Base-by-base conservation (phyloP, 768 basidiomycete genomes). In the Lepiota venenata region DNA sequence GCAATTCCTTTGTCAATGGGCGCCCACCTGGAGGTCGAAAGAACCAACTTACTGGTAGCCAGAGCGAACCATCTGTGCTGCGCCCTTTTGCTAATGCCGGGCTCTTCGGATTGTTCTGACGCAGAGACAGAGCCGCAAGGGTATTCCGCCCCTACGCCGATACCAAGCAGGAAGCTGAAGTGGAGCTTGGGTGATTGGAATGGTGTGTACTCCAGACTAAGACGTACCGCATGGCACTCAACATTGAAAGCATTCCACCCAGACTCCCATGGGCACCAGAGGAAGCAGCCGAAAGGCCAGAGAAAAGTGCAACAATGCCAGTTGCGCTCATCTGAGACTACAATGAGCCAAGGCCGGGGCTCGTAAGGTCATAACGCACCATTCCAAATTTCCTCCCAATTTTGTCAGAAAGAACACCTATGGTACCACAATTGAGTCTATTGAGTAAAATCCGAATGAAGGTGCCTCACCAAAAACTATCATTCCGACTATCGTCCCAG, bases 91-190 rank as follows among this genome's bases (percentile, higher is more conserved):
- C 69, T 76, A 61, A 96, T 87, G 8, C 81, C 82, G 8, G 81
- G 75, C 66, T 91, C 88, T 66, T 97, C 95, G 2, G 92, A 89
- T 63, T 93, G 90, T 64, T 97, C 95, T 1, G 91, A 87, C 6
- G 87, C 88, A 4, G 92, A 89, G 14, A 93, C 91, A 0, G 87
- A 88, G 21, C 94, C 93, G 58, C 91, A 91, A 6, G 94, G 94
- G 60, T 95, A 95, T 67, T 91, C 90, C 4, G 89, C 90, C 4
- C 92, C 91, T 0, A 93, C 78, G 20, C 93, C 93, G 50, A 95
- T 87, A 36, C 95, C 95, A 42, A 94, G 76, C 1, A 97, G 68
- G 75, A 95, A 95, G 6, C 91, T 91, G 56, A 52, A 58, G 9
- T 2, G 22, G 12, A 18, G 37, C 55, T 32, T 39, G 47, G 21